These are phyloP conservation scores for Xylaria curta DNA, from an alignment of 495 filamentous ascomycete species.

Conservation along the genomic window DNA sequence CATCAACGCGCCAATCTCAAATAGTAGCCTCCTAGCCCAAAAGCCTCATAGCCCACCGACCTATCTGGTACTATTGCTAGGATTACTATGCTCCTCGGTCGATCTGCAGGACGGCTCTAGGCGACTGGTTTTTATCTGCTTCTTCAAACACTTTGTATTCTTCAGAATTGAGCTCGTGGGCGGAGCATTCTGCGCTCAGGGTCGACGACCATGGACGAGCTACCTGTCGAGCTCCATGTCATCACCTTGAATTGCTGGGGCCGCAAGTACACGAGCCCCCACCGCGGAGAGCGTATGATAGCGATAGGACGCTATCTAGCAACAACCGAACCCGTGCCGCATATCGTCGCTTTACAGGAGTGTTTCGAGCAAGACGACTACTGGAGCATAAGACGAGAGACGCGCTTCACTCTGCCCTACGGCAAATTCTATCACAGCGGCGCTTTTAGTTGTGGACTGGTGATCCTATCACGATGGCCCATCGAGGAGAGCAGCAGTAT, in stretches of 20 bases:
- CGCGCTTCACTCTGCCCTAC: constrained; percentile 80
- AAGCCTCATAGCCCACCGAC: neutral
- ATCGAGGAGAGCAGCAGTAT: constrained; percentile 76
- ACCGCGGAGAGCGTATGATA: constrained; percentile 76
- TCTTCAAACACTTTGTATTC: neutral
- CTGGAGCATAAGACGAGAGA: constrained; percentile 76
- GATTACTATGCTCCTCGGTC: neutral
- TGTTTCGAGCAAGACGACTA: constrained; percentile 95
- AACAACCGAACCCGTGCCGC: constrained; percentile 67
- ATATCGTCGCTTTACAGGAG: constrained; percentile 94
- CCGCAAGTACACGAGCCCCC: constrained; percentile 82
- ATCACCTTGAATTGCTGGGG: constrained; percentile 97
- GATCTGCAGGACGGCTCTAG: neutral
- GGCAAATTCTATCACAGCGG: constrained; percentile 94
- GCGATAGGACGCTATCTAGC: constrained; percentile 84
- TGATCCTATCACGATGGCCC: constrained; percentile 95
- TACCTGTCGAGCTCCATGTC: constrained; percentile 67
- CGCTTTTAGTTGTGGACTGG: constrained; percentile 87
- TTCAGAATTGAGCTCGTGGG: neutral
- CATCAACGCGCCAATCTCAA: constrained; percentile 12
- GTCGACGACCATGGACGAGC: constrained; percentile 40
- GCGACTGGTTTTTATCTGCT: neutral
- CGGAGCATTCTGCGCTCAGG: too few relatives aligned
- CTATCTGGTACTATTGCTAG: neutral
- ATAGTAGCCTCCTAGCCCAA: neutral